A percentile compares a stretch with the other conserved stretches of the same genome.
Conservation (phyloP, 225 moss, liverwort and hornwort species). For the Asterella californica region DNA sequence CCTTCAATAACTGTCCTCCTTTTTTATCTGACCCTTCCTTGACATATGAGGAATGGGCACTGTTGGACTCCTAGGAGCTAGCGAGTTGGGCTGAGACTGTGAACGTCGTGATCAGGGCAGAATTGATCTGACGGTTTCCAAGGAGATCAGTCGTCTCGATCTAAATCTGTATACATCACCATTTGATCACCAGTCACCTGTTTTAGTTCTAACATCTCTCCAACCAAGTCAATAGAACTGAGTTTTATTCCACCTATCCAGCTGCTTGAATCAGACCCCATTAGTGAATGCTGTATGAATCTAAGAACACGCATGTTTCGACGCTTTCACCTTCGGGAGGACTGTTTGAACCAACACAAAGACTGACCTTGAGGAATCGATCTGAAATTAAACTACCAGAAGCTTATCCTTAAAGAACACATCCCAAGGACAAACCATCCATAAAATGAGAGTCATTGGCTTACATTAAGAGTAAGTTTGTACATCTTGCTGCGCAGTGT, state of each 20-base stretch:
- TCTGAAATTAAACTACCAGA: background rate
- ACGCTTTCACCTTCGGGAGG: background rate
- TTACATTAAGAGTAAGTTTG: conserved; percentile 29
- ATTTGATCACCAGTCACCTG: background rate
- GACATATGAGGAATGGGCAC: background rate
- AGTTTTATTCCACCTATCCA: background rate
- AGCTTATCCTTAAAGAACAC: background rate
- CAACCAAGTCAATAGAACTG: background rate
- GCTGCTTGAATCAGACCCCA: background rate
- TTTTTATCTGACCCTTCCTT: background rate
- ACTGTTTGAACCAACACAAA: background rate
- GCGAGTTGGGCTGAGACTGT: background rate
- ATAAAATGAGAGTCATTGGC: background rate
- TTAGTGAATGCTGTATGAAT: no score
- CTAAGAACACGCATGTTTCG: background rate
- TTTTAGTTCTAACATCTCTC: background rate
- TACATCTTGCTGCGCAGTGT: conserved; percentile 23
- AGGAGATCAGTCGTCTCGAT: conserved; percentile 33
- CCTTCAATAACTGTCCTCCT: background rate
- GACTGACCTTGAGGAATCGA: background rate
- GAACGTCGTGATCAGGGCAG: conserved; percentile 14
- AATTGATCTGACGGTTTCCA: conserved; percentile 23
- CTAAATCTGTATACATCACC: conserved; percentile 13
- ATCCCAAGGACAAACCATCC: background rate
- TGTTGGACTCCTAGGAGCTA: background rate